Conservation (phyloP, 164 flowering plant species). For the Brasenia schreberi region DNA sequence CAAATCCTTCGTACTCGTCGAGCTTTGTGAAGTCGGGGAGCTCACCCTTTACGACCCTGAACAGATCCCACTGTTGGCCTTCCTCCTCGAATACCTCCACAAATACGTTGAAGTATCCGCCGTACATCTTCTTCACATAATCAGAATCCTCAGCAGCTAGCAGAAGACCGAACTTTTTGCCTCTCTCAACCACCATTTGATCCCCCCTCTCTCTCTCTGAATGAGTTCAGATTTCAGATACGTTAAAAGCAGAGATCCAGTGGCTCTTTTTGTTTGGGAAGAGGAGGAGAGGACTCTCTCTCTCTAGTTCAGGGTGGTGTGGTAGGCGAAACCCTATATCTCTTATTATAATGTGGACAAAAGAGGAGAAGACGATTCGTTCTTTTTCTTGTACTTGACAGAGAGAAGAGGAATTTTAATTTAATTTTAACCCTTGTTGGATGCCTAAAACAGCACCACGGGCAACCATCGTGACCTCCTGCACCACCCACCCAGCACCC, state of each 20-base stretch:
- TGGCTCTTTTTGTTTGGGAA: neutral
- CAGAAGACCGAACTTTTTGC: conserved; percentile 49
- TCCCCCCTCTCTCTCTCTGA: neutral
- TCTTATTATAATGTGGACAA: no score
- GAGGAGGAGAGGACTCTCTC: neutral
- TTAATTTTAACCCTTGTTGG: no score
- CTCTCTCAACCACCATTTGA: conserved; percentile 15
- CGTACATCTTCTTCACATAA: conserved; percentile 59
- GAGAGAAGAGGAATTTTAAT: no score
- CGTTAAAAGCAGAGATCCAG: neutral
- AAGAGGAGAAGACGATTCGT: no score
- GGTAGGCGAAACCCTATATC: no score
- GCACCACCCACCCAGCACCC: no score
- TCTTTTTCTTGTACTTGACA: no score
- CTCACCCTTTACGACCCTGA: conserved; percentile 57
- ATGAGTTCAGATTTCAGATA: neutral
- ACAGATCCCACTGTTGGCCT: conserved; percentile 72
- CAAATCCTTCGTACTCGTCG: conserved; percentile 51
- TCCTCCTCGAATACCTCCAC: conserved; percentile 47
- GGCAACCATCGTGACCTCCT: no score
- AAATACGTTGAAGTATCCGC: conserved; percentile 77
- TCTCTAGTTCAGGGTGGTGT: neutral
- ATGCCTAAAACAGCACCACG: no score
- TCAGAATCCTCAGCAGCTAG: conserved; percentile 62
- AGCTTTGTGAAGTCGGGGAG: conserved; percentile 50